Base-by-base conservation (phyloP, 305 asterid genomes). In the Rubia tinctorum region DNA sequence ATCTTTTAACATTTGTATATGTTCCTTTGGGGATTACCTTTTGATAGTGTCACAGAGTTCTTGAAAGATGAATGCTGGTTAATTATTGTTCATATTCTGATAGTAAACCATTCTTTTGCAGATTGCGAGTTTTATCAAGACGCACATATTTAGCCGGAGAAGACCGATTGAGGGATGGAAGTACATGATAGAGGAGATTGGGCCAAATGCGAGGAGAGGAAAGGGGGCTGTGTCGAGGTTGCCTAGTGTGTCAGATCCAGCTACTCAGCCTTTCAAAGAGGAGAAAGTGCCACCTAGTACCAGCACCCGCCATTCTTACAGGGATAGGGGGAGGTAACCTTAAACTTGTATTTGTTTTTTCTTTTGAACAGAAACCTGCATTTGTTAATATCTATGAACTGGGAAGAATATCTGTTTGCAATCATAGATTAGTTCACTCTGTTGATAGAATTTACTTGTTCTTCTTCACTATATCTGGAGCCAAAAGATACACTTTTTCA, bases 81-180 rank as follows among this genome's bases (percentile, higher is more conserved):
- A 8, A 8, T 40, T 37, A 43, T 76, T 60, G 55, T 68, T 51
- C 20, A 67, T 47, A 60, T 15, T 34, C 37, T 42, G 39, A 34
- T 8, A 30, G n/a, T 5, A 53, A 2, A 14, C 58, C 30, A 53
- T 15, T 37, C 1, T 2, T 7, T 18, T 77, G 75, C 91, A 91
- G 98, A 94, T 93, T 77, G 98, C 93, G 5, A 94, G 96, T 83
- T 91, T 94, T 75, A 88, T 90, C 74, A 91, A 91, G 77, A 83
- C 88, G 3, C 98, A 91, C 85, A 91, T 91, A 87, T 94, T 94
- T 76, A 94, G 98, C 73, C 89, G 97, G 2, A 81, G 97, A 80
- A 86, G 97, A 83, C 97, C 97, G 2, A 87, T 90, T 30, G 97
- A 91, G 64, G 97, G 97, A 27, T 93, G 98, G 96, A 91, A 87